These are phyloP conservation scores for Cymbopogon flexuosus DNA, from an alignment of 202 grass and related monocot species.

Conservation along the genomic window DNA sequence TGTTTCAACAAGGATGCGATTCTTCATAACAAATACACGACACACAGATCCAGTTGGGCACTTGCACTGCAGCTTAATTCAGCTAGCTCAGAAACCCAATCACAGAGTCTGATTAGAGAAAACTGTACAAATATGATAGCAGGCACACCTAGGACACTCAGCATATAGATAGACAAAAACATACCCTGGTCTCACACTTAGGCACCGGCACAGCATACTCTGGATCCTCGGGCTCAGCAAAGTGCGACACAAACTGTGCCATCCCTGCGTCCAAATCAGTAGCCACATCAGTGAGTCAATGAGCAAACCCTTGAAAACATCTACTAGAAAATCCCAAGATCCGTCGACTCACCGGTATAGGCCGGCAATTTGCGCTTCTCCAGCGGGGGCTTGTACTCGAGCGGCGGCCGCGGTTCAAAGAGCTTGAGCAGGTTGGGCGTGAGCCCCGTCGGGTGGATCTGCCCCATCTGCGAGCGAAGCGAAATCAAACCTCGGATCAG, in stretches of 20 bases:
- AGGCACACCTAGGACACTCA: background rate
- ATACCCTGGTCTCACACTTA: slow-evolving; percentile 56
- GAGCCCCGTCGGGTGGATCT: slow-evolving; percentile 74
- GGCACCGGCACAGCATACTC: slow-evolving; percentile 61
- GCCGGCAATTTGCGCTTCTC: slow-evolving; percentile 64
- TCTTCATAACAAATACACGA: background rate
- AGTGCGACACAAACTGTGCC: slow-evolving; percentile 48
- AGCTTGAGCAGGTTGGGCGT: slow-evolving; percentile 85
- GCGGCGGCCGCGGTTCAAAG: slow-evolving; percentile 69
- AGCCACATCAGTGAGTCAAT: background rate
- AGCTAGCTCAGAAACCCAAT: background rate
- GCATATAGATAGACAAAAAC: background rate
- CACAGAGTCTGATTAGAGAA: background rate
- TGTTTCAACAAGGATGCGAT: background rate
- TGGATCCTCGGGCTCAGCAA: slow-evolving; percentile 48
- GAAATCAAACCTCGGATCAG: background rate
- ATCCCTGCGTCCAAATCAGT: slow-evolving; percentile 47
- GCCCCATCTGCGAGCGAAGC: slow-evolving; percentile 57
- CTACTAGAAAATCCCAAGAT: background rate
- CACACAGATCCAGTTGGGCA: background rate
- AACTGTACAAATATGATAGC: background rate
- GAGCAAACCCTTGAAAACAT: background rate
- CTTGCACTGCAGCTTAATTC: background rate
- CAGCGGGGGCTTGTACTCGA: slow-evolving; percentile 65
- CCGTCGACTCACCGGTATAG: slow-evolving; percentile 45